Base-by-base conservation (phyloP, 805 yeast species). In the Metschnikowia continentalis region DNA sequence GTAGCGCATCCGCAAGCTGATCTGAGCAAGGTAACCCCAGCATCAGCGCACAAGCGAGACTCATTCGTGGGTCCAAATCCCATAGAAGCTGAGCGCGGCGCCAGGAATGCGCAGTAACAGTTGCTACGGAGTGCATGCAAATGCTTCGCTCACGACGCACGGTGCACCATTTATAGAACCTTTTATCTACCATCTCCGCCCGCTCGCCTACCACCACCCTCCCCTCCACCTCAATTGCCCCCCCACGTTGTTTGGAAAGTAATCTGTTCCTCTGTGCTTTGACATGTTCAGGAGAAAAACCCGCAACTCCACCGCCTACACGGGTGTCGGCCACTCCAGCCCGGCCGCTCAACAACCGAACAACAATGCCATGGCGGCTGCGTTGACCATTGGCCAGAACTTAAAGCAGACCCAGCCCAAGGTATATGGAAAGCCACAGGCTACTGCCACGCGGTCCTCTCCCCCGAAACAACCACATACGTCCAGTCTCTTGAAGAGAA, bases 301-400 rank as follows among this genome's bases (percentile, higher is more conserved):
- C 48, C 58, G 60, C 26, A 69, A 65, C 46, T 55, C 59, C 46
- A 66, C 74, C 15, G 64, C 77, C 22, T 74, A 74, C 56, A 74
- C 78, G 5, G 78, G 77, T 22, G 77, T 74, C 22, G 71, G 71
- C 54, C 74, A 65, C 49, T 54, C 61, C 6, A 65, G 71, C 1
- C 70, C 70, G 6, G 56, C 67, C 5, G 48, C 64, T 14, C 62
- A 53, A 47, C 73, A 71, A 50, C 78, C 78, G 19, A 66, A 60
- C 54, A 60, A 65, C 42, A 62, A 63, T 40, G 78, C 78, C 17
- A 59, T 69, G 62, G 78, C 78, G 3, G 78, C 78, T 3, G 78
- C 78, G 1, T 58, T 71, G 44, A 68, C 76, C 32, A 74, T 74
- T 53, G 78, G 78, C 15, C 62, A 72, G 50, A 58, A 58, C 32